phyloP scores from a whole-genome alignment of 805 yeast genomes.

The Candida methanosorbosa region DNA sequence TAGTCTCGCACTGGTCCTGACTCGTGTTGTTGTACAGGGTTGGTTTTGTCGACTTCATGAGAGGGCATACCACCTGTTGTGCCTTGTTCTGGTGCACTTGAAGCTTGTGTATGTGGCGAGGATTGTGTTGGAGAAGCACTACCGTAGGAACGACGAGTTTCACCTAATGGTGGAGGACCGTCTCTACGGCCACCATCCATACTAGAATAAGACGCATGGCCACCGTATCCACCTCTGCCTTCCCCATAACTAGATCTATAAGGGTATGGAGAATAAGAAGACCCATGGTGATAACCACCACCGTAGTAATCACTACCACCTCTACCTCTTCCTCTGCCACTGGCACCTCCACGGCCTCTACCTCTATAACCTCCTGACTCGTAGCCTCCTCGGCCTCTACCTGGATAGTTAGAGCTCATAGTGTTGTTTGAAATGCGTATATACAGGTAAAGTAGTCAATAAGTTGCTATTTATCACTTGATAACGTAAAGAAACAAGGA shows the following conservation, averaged over 20 bases:
- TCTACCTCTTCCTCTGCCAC: constrained; percentile 3
- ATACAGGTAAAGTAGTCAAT: too few species aligned
- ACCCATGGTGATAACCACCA: neutral
- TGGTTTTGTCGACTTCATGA: neutral
- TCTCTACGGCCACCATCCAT: neutral
- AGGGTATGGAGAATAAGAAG: neutral
- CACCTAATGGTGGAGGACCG: neutral
- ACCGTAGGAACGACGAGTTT: neutral
- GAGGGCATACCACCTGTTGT: neutral
- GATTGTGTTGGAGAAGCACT: too few species aligned
- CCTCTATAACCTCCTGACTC: constrained; percentile 2
- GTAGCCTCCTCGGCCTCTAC: constrained; percentile 4
- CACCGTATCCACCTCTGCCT: neutral
- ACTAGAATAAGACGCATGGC: neutral
- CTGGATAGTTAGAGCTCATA: neutral
- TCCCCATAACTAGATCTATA: too few species aligned
- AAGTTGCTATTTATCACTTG: too few species aligned
- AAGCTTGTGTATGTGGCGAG: too few species aligned
- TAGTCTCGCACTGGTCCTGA: too few species aligned
- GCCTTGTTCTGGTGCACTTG: too few species aligned
- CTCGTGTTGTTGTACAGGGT: neutral
- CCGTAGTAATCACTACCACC: constrained; percentile 4
- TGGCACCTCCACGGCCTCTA: constrained; percentile 1
- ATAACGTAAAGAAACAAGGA: too few species aligned
- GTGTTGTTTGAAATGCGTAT: too few species aligned